Evolutionary conservation across 805 yeast species (phyloP), one percentile per base, ranked within the genome.

Genomic region (Candida peoriensis): DNA sequence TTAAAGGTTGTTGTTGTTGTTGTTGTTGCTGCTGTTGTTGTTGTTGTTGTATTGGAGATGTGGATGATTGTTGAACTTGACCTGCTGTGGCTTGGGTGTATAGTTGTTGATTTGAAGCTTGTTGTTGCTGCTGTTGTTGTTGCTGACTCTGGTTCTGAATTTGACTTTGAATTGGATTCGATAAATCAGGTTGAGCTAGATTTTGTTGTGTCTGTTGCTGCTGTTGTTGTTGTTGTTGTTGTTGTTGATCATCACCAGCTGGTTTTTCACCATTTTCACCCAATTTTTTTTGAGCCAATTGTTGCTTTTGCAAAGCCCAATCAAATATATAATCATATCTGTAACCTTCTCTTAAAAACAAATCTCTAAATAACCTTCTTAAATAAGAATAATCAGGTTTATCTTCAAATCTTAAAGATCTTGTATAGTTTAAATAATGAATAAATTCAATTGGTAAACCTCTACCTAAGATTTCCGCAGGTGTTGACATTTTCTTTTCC

Each of bases 281-380:
- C 24, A 11, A 23, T 15, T 32, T 20, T 30, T 30, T 39, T 23
- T 34, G 33, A 20, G 75, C 74, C 50, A 73, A 66, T 47, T 73
- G 82, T 58, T 75, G 81, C 58, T 83, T 84, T 65, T 80, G 83
- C 43, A 88, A 76, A 20, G 96, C 90, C 98, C 98, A 90, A 63
- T 90, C 98, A 62, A 88, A 90, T 16, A 93, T 78, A 61, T 88
- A 90, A 63, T 90, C 97, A 60, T 89, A 90, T 49, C 81, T 78
- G 60, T 87, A 90, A 39, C 86, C 85, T 58, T 90, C 90, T 46
- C 90, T 77, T 44, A 85, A 70, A 57, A 87, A 87, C 50, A 93
- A 69, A 55, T 89, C 97, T 54, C 96, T 78, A 64, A 90, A 83
- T 38, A 90, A 69, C 58, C 86, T 81, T 54, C 97, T 82, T 60